Conservation (phyloP, 768 basidiomycete genomes). For the Lactarius tabidus region DNA sequence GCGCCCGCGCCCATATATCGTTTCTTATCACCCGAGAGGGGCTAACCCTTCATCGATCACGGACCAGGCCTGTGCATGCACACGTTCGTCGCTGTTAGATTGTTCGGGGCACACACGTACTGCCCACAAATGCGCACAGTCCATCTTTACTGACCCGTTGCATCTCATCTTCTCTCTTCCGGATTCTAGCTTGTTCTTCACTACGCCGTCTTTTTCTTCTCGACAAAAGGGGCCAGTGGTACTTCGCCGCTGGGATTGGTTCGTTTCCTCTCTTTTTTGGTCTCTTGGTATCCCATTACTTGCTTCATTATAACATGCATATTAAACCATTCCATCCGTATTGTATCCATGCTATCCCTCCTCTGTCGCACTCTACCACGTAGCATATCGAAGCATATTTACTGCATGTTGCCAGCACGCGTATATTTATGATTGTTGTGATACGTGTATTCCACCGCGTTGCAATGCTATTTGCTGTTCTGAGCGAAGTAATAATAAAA, state of each 20-base stretch:
- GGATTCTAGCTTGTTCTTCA: not conserved
- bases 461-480: not conserved
- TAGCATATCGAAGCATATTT: constrained; percentile 8
- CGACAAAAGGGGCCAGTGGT: not conserved
- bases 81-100: not conserved
- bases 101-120: not conserved
- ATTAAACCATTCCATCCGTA: not conserved
- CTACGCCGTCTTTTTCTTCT: not conserved
- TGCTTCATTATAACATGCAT: not conserved
- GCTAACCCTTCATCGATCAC: not conserved
- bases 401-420: not conserved
- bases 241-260: not conserved
- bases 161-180: not conserved
- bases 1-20: not conserved
- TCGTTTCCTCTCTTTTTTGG: not conserved
- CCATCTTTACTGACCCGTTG: not conserved
- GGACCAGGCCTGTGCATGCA: not conserved
- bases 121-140: not conserved
- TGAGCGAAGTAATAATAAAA: constrained; percentile 1
- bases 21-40: not conserved
- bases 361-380: not conserved
- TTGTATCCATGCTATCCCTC: not conserved
- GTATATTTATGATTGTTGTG: not conserved
- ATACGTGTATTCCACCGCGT: not conserved
- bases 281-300: not conserved